phyloP scores from a whole-genome alignment of 495 filamentous ascomycete species.

The Penicillium daleae region DNA sequence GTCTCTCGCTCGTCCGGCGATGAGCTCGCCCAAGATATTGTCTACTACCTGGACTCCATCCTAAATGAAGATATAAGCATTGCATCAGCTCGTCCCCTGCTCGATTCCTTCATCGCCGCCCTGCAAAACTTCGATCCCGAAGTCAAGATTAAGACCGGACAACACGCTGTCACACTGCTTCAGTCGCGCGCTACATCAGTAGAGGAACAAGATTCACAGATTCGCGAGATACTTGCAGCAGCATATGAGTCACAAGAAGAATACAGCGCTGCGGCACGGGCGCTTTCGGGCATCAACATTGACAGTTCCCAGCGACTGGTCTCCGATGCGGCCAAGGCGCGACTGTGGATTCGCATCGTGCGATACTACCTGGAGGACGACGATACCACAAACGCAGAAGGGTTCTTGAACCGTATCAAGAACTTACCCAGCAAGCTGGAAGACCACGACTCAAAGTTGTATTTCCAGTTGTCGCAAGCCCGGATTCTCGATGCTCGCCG shows the following conservation, averaged over 20 bases:
- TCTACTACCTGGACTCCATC: conserved; percentile 68
- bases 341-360: conserved; percentile 91
- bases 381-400: conserved; percentile 82
- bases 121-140: conserved; percentile 61
- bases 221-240: conserved; percentile 80
- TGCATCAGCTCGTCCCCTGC: conserved; percentile 71
- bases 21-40: conserved; percentile 65
- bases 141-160: conserved; percentile 70
- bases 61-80: conserved; percentile 72
- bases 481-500: conserved; percentile 90
- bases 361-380: conserved; percentile 94
- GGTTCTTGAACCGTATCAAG: conserved; percentile 90
- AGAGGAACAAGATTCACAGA: conserved; percentile 79
- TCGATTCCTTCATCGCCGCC: conserved; percentile 65
- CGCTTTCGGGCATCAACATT: conserved; percentile 81
- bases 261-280: conserved; percentile 73
- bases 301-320: conserved; percentile 86
- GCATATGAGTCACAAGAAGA: conserved; percentile 84
- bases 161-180: conserved; percentile 67
- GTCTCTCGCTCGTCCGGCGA: conserved; percentile 56
- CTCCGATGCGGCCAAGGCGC: conserved; percentile 73
- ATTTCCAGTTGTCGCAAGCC: conserved; percentile 89
- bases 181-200: conserved; percentile 70
- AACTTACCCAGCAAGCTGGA: conserved; percentile 80
- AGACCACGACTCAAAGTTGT: conserved; percentile 72